phyloP scores from a whole-genome alignment of 495 filamentous ascomycete genomes.

The Copromyces sp. region DNA sequence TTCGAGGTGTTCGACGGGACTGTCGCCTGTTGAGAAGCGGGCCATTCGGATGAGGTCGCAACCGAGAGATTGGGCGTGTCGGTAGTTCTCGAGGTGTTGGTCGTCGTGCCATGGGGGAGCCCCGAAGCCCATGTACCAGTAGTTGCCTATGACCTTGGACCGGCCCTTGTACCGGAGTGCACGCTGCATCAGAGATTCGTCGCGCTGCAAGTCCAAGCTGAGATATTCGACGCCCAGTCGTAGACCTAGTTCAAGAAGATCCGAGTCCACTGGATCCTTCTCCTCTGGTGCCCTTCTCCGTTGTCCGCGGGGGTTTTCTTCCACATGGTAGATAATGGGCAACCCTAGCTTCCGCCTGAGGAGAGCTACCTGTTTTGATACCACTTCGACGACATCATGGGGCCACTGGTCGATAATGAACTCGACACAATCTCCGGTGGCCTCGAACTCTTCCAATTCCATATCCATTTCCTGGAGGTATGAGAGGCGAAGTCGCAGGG shows the following conservation, averaged over 20 bases:
- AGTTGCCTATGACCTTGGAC: slow-evolving; percentile 68
- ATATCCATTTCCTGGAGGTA: slow-evolving; percentile 43
- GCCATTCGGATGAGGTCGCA: slow-evolving; percentile 63
- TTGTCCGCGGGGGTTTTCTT: slow-evolving; percentile 40
- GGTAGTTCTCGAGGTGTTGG: slow-evolving; percentile 44
- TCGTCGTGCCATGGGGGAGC: slow-evolving; percentile 54
- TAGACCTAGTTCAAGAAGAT: slow-evolving; percentile 55
- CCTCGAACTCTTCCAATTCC: slow-evolving; percentile 54
- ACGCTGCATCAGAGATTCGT: slow-evolving; percentile 38
- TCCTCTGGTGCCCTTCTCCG: slow-evolving; percentile 24
- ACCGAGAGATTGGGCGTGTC: slow-evolving; percentile 48
- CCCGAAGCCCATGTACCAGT: slow-evolving; percentile 39
- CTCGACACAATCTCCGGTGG: slow-evolving; percentile 62
- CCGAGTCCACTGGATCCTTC: slow-evolving; percentile 44
- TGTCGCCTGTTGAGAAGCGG: slow-evolving; percentile 47
- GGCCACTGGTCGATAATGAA: slow-evolving; percentile 57
- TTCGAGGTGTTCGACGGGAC: slow-evolving; percentile 48
- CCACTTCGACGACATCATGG: slow-evolving; percentile 34
- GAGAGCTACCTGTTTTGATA: slow-evolving; percentile 48
- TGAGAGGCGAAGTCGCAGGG: slow-evolving; percentile 53
- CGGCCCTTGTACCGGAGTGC: slow-evolving; percentile 50
- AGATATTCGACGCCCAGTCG: slow-evolving; percentile 67
- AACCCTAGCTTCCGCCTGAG: slow-evolving; percentile 53
- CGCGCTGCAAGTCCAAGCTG: slow-evolving; percentile 52
- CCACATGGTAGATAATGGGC: slow-evolving; percentile 61